phyloP scores from a whole-genome alignment of 306 rosid species.

The Cicer cuneatum region DNA sequence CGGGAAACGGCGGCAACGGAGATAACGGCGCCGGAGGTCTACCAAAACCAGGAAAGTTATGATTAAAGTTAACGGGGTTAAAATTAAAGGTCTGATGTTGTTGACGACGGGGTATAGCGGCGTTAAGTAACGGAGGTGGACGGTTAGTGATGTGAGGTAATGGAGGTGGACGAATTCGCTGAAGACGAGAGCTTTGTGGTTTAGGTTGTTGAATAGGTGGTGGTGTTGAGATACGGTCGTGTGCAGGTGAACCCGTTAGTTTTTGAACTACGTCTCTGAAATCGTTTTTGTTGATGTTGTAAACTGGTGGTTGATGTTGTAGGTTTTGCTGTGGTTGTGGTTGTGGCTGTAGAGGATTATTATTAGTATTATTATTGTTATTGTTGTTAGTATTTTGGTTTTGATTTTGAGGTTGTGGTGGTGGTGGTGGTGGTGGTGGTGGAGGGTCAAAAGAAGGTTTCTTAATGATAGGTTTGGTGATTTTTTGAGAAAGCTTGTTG shows the following conservation, averaged over 20 bases:
- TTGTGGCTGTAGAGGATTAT: constrained; percentile 24
- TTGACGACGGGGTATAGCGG: constrained; percentile 44
- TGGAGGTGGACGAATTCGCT: constrained; percentile 96
- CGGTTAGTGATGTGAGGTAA: constrained; percentile 71
- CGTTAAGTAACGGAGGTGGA: constrained; percentile 59
- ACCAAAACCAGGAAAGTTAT: constrained; percentile 52
- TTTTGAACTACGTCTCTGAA: constrained; percentile 96
- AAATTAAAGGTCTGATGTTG: constrained; percentile 31
- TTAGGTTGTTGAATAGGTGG: constrained; percentile 85
- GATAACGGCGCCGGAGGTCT: constrained; percentile 74
- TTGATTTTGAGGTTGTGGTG: not conserved
- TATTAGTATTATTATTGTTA: not conserved
- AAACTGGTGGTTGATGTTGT: constrained; percentile 95
- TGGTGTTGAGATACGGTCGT: constrained; percentile 75
- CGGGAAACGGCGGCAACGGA: constrained; percentile 88
- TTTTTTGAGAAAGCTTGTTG: constrained; percentile 93
- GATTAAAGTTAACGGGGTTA: constrained; percentile 28
- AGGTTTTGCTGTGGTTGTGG: constrained; percentile 46
- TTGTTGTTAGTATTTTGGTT: not conserved
- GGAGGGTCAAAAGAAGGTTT: constrained; percentile 57
- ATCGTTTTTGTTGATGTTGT: constrained; percentile 94
- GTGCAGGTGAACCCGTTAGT: constrained; percentile 96
- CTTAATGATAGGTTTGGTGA: constrained; percentile 70
- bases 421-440: not conserved
- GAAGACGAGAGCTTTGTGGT: constrained; percentile 86